Evolutionary conservation across 306 rosid genomes (phyloP).

Genomic region (Casuarina glauca): DNA sequence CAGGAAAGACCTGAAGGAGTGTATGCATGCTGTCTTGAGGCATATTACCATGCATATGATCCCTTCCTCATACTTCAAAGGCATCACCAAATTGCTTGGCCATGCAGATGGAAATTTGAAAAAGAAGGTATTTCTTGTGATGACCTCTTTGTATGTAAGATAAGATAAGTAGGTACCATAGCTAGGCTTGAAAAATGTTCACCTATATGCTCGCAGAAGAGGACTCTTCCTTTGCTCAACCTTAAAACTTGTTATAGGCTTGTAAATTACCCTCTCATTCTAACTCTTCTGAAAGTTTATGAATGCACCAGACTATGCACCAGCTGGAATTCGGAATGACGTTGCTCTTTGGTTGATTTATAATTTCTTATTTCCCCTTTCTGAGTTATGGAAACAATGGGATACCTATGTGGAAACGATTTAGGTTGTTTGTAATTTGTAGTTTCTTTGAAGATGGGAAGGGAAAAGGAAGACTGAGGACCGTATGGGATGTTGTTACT

Average conservation of each 20-base stretch:
- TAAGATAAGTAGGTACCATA: background rate
- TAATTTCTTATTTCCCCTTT: background rate
- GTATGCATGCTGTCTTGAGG: slow-evolving; percentile 58
- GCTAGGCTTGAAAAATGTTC: background rate
- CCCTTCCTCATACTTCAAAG: slow-evolving; percentile 62
- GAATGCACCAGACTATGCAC: background rate
- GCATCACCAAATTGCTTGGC: slow-evolving; percentile 65
- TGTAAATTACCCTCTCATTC: background rate
- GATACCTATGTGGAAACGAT: background rate
- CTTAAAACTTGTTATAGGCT: background rate
- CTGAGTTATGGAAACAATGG: background rate
- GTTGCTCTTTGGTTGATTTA: background rate
- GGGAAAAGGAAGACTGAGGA: background rate
- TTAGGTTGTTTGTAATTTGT: slow-evolving; percentile 7
- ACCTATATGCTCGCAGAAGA: background rate
- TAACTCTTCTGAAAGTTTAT: background rate
- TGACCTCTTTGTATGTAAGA: background rate
- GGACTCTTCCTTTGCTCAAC: background rate
- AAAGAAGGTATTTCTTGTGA: slow-evolving; percentile 57
- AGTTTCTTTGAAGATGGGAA: background rate
- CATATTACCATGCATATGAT: slow-evolving; percentile 46
- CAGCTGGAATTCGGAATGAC: background rate
- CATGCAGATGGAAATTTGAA: slow-evolving; percentile 55
- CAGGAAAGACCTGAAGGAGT: slow-evolving; percentile 64
- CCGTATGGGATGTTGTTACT: background rate